Percentiles rank a stretch among this genome's conserved stretches.
Conservation (phyloP, 2,329 filamentous ascomycete species). For the Dryadomyces quercus-mongolicae region DNA sequence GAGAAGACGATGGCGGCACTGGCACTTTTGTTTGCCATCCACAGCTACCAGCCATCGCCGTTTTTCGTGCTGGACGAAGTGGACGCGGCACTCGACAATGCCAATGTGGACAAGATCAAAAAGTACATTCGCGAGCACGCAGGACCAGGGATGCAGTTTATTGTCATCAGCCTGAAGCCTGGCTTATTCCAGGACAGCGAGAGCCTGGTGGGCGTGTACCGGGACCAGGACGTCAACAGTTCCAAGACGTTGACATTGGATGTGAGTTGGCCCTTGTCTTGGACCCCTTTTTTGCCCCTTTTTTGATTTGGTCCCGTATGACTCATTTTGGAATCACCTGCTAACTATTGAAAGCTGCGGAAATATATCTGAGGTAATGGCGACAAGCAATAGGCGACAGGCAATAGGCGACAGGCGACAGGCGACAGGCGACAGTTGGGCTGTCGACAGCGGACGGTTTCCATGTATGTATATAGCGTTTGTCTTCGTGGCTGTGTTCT, state of each 20-base stretch:
- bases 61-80: constrained; percentile 99
- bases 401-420: too few species aligned
- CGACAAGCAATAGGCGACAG: too few species aligned
- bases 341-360: constrained; percentile 6
- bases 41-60: constrained; percentile 87
- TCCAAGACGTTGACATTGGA: constrained; percentile 86
- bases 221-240: constrained; percentile 88
- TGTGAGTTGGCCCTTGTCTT: constrained; percentile 46
- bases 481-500: too few species aligned
- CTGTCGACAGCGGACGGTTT: too few species aligned
- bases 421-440: too few species aligned
- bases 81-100: constrained; percentile 94
- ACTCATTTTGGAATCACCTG: background rate
- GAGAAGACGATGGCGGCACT: constrained; percentile 98
- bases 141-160: constrained; percentile 96
- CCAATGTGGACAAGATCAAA: constrained; percentile 90
- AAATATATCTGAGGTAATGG: constrained; percentile 4
- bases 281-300: background rate
- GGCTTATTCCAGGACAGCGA: constrained; percentile 94
- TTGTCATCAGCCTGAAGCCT: constrained; percentile 93
- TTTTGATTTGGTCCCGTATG: background rate
- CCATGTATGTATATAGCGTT: too few species aligned
- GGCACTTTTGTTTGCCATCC: constrained; percentile 91
- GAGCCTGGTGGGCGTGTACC: constrained; percentile 87
- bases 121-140: constrained; percentile 93